Percentiles rank a stretch among this genome's conserved stretches.
phyloP scores from a whole-genome alignment of 768 basidiomycete species.

The Rhizopogon roseolus region DNA sequence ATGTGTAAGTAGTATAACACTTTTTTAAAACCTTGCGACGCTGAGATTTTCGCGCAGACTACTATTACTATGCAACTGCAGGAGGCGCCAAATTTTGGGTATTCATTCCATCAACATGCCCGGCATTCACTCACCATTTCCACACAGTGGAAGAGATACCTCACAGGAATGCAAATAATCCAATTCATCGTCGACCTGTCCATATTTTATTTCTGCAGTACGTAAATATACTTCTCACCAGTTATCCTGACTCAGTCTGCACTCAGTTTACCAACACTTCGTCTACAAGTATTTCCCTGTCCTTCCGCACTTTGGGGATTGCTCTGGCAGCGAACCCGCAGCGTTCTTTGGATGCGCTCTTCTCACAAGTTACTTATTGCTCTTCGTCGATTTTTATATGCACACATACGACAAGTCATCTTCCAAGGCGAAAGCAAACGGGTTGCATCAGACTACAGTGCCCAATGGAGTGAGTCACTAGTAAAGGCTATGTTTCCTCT shows the following conservation, averaged over 20 bases:
- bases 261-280: conserved; percentile 20
- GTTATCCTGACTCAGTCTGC: background rate
- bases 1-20: conserved; percentile 67
- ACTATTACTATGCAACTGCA: conserved; percentile 96
- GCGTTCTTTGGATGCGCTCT: conserved; percentile 14
- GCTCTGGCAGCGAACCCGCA: conserved; percentile 14
- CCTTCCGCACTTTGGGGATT: conserved; percentile 22
- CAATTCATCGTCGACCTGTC: conserved; percentile 20
- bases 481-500: background rate
- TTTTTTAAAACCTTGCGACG: background rate
- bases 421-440: background rate
- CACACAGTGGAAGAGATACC: conserved; percentile 21
- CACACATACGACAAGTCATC: conserved; percentile 11
- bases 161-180: conserved; percentile 21
- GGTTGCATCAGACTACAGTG: background rate
- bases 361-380: conserved; percentile 15
- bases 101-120: background rate
- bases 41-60: conserved; percentile 49
- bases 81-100: conserved; percentile 37
- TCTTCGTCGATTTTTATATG: conserved; percentile 21
- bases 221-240: conserved; percentile 5
- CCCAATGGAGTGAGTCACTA: background rate
- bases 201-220: conserved; percentile 17
- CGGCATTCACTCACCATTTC: background rate
- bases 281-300: conserved; percentile 20